These are phyloP conservation scores for Diutina rugosa DNA, from an alignment of 1,139 yeast species.

Conservation along the genomic window DNA sequence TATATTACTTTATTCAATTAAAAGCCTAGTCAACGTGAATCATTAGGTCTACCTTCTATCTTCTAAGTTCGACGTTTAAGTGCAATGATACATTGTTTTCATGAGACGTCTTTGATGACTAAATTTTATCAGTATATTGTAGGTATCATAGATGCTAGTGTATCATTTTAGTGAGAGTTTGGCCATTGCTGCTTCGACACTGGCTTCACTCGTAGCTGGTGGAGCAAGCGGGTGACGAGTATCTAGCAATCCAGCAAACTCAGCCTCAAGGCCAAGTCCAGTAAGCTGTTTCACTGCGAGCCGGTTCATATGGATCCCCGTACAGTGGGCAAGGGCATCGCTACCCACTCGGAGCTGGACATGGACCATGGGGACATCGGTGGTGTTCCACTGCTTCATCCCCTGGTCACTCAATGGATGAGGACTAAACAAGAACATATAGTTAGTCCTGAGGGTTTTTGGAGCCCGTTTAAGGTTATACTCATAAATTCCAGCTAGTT, in stretches of 20 bases:
- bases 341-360: constrained; percentile 17
- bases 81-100: no score
- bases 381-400: constrained; percentile 35
- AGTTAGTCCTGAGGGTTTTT: constrained; percentile 8
- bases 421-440: constrained; percentile 42
- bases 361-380: constrained; percentile 45
- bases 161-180: background rate
- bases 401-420: constrained; percentile 49
- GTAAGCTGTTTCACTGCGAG: background rate
- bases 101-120: no score
- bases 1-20: no score
- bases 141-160: no score
- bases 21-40: no score
- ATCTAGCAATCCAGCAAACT: background rate
- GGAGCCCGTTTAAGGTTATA: constrained; percentile 20
- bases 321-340: background rate
- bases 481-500: constrained; percentile 42
- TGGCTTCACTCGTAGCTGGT: no score
- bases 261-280: background rate
- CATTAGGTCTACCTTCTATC: no score
- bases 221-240: background rate
- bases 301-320: background rate
- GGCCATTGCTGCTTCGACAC: no score
- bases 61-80: no score
- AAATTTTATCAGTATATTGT: no score